phyloP scores from a whole-genome alignment of 805 yeast species.

The Myxozyma kluyveri region DNA sequence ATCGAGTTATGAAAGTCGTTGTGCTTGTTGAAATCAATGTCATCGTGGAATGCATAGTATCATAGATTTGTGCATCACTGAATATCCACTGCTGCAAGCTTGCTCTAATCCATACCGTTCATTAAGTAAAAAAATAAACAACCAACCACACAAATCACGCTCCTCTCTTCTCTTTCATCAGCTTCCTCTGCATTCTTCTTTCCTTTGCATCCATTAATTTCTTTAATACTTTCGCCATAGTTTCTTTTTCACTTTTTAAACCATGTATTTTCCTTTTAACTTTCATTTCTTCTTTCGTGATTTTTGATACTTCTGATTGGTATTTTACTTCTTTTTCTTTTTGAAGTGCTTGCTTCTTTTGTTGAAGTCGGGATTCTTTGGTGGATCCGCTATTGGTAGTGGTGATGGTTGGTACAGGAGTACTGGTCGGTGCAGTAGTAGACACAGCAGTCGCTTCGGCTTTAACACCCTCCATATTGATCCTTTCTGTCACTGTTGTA shows the following conservation, averaged over 20 bases:
- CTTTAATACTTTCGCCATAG: slow-evolving; percentile 20
- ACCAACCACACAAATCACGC: background rate
- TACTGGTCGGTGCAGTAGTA: background rate
- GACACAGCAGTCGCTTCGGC: background rate
- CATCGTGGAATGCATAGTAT: no score
- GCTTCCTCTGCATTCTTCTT: no score
- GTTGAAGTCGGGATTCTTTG: slow-evolving; percentile 3
- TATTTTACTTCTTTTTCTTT: slow-evolving; percentile 6
- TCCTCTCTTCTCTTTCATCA: background rate
- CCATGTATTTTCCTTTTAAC: slow-evolving; percentile 14
- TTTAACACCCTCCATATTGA: background rate
- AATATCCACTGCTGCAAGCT: no score
- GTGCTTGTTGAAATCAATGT: no score
- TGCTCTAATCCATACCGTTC: no score
- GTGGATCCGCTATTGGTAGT: background rate
- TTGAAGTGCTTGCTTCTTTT: slow-evolving; percentile 14
- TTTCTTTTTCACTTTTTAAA: slow-evolving; percentile 15
- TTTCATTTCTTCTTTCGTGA: slow-evolving; percentile 16
- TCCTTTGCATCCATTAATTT: slow-evolving; percentile 18
- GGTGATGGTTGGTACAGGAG: background rate
- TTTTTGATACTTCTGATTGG: slow-evolving; percentile 1
- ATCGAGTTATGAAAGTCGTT: no score
- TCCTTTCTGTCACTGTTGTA: background rate
- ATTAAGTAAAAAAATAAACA: no score
- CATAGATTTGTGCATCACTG: no score